phyloP scores from a whole-genome alignment of 2,329 filamentous ascomycete species.

The Calonectria multiphialidica region DNA sequence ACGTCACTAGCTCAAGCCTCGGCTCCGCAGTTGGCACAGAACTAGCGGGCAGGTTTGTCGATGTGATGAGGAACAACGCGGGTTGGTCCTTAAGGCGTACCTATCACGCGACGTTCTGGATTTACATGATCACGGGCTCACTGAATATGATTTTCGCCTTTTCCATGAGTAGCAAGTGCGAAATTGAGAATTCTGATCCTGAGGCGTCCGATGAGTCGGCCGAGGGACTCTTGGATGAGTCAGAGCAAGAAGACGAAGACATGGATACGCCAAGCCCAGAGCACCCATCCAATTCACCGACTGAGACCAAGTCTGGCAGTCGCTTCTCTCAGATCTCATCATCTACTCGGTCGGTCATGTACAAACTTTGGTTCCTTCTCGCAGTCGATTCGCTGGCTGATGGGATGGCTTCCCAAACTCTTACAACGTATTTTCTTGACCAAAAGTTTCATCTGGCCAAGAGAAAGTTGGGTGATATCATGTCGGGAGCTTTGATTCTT shows the following conservation, averaged over 20 bases:
- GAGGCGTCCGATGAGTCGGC: slow-evolving; percentile 34
- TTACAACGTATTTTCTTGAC: slow-evolving; percentile 71
- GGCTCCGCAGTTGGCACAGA: slow-evolving; percentile 68
- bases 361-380: slow-evolving; percentile 74
- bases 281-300: slow-evolving; percentile 12
- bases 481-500: slow-evolving; percentile 66
- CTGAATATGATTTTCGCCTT: slow-evolving; percentile 61
- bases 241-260: slow-evolving; percentile 27
- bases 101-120: slow-evolving; percentile 69
- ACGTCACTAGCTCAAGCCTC: slow-evolving; percentile 68
- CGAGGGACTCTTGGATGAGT: slow-evolving; percentile 42
- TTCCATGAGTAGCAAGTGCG: slow-evolving; percentile 63
- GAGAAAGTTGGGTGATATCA: slow-evolving; percentile 70
- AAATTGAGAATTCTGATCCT: slow-evolving; percentile 52
- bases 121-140: slow-evolving; percentile 68
- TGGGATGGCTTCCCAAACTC: slow-evolving; percentile 71
- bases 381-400: slow-evolving; percentile 74
- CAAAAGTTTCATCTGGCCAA: slow-evolving; percentile 67
- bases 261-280: slow-evolving; percentile 17
- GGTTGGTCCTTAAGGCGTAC: slow-evolving; percentile 63
- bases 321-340: slow-evolving; percentile 68
- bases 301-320: slow-evolving; percentile 44
- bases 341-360: slow-evolving; percentile 69
- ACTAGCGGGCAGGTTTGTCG: slow-evolving; percentile 63
- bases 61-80: slow-evolving; percentile 57